phyloP scores from a whole-genome alignment of 2,329 filamentous ascomycete genomes.

The Neobulgaria alba region DNA sequence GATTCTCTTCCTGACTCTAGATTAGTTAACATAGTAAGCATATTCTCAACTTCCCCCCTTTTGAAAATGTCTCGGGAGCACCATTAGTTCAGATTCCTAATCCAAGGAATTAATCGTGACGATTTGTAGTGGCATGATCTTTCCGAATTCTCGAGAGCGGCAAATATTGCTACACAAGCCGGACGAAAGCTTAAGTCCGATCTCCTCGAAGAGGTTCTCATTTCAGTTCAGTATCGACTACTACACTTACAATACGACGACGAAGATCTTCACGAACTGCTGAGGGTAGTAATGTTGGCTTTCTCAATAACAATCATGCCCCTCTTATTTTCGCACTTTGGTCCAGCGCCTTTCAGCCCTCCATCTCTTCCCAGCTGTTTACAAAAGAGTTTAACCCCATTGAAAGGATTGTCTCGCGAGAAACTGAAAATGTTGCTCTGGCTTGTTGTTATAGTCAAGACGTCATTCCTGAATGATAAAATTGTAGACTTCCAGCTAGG shows the following conservation, averaged over 20 bases:
- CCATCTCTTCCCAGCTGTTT: too few relatives aligned
- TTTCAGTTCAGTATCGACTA: conserved; percentile 34
- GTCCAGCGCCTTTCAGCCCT: too few relatives aligned
- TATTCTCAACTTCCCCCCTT: not conserved
- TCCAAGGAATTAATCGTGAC: too few relatives aligned
- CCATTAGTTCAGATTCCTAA: too few relatives aligned
- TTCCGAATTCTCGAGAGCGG: conserved; percentile 21
- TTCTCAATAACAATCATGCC: conserved; percentile 30
- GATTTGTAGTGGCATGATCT: conserved; percentile 26
- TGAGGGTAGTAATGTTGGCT: conserved; percentile 32
- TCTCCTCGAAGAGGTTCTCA: conserved; percentile 29
- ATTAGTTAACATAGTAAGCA: conserved; percentile 1
- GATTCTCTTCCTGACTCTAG: not conserved
- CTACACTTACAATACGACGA: conserved; percentile 25
- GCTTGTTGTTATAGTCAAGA: too few relatives aligned
- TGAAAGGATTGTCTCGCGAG: too few relatives aligned
- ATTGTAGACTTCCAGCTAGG: too few relatives aligned
- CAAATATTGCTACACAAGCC: conserved; percentile 22
- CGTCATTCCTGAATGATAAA: too few relatives aligned
- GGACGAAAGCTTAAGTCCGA: conserved; percentile 18
- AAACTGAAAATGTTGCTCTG: too few relatives aligned
- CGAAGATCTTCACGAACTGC: conserved; percentile 26
- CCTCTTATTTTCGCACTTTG: too few relatives aligned
- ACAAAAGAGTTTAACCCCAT: too few relatives aligned
- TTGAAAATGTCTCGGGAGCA: too few relatives aligned